Base-by-base conservation (phyloP, 805 yeast species). In the Kodamaea neixiangensis region DNA sequence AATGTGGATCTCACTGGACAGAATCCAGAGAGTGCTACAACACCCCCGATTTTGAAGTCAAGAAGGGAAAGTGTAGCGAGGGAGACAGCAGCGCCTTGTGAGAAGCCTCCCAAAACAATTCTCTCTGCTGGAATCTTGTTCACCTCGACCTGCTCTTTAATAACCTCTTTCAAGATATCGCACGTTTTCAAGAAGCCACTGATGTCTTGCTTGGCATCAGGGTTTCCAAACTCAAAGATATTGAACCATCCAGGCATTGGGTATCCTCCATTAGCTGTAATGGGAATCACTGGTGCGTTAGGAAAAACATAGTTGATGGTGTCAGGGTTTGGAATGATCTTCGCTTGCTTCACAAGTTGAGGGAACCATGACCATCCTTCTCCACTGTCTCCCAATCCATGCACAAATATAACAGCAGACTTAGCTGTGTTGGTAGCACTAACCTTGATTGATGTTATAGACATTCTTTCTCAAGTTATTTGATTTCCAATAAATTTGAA, bases 351-450 rank as follows among this genome's bases (percentile, higher is more conserved):
- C 20, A 88, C 77, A 48, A 82, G 70, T 37, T 84, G 86, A 3
- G 94, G 88, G 38, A 93, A 70, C 74, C 89, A 89, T 42, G 81
- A 75, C 97, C 97, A 93, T 1, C 97, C 97, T 14, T 77, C 75
- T 3, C 97, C 97, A 0, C 89, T 67, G 66, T 93, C 98, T 7
- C 99, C 99, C 14, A 93, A 74, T 0, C 99, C 98, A 65, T 94
- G 98, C 49, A 89, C 64, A 53, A 92, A 78, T 18, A 92, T 87
- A 31, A 91, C 72, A 1, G 91, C 83, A 1, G 89, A 57, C 33
- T 61, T 66, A 35, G 75, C 72, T 5, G 69, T 61, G 39, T 47
- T 60, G 13, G 54, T 53, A 2, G 76, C 73, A 1, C 68, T 60
- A 2, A 67, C 52, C 47, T 65, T 61, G 11, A 68, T 58, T 15